Evolutionary conservation across 371 early-diverging fungal species (phyloP).

Genomic region (Syncephalastrum contaminatum): DNA sequence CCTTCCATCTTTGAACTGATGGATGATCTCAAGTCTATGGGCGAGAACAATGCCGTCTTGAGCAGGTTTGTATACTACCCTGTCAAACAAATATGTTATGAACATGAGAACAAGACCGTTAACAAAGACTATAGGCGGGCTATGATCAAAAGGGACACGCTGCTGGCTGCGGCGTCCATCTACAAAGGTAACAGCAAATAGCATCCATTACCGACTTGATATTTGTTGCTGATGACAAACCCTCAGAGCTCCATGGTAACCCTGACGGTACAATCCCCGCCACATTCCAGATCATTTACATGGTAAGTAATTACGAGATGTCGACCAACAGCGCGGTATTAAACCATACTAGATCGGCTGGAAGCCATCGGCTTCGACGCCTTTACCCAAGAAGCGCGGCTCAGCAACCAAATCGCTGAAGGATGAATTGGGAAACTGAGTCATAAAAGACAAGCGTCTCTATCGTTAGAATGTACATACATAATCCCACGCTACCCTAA

Average conservation of each 20-base stretch:
- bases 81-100: not conserved
- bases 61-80: slow-evolving; percentile 47
- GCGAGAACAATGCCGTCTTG: slow-evolving; percentile 92
- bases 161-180: slow-evolving; percentile 83
- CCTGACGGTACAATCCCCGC: slow-evolving; percentile 91
- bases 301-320: slow-evolving; percentile 48
- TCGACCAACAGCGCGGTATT: slow-evolving; percentile 3
- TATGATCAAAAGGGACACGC: slow-evolving; percentile 74
- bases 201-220: not conserved
- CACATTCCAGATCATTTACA: slow-evolving; percentile 88
- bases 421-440: slow-evolving; percentile 41
- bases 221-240: slow-evolving; percentile 7
- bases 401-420: slow-evolving; percentile 73
- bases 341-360: slow-evolving; percentile 71
- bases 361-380: slow-evolving; percentile 78
- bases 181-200: slow-evolving; percentile 69
- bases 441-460: no score
- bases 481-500: no score
- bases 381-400: slow-evolving; percentile 72
- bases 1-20: slow-evolving; percentile 92
- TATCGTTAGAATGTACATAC: no score
- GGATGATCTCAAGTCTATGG: slow-evolving; percentile 90
- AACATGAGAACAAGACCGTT: not conserved
- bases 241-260: slow-evolving; percentile 81
- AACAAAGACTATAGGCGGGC: slow-evolving; percentile 45